phyloP scores from a whole-genome alignment of 1,284 basidiomycete genomes.

The Trichosporon sp. region DNA sequence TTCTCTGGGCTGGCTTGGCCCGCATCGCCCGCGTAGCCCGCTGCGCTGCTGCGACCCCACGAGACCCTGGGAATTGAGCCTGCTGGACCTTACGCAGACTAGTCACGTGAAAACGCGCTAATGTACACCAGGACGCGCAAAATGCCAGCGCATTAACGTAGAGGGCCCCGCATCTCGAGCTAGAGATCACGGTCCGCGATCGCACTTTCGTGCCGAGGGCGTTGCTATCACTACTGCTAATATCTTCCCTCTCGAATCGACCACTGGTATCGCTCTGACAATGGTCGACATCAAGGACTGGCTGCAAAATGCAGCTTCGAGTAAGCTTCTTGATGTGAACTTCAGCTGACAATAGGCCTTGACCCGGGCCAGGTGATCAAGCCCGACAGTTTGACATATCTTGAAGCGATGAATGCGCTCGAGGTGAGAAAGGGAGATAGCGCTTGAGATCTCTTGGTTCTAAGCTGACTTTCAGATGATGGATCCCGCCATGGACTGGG shows the following conservation, averaged over 20 bases:
- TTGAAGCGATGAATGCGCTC: conserved; percentile 84
- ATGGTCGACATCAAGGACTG: conserved; percentile 32
- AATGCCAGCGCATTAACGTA: neutral
- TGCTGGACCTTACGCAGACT: neutral
- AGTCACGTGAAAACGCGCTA: neutral
- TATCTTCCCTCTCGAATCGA: neutral
- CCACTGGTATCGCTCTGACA: neutral
- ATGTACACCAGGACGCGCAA: neutral
- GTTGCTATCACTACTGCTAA: neutral
- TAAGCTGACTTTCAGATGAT: conserved; percentile 55
- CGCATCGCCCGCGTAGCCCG: neutral
- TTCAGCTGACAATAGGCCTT: conserved; percentile 55
- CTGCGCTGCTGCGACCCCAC: neutral
- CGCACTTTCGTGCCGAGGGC: neutral
- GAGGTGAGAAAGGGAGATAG: conserved; percentile 53
- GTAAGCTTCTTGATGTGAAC: neutral
- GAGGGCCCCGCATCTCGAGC: neutral
- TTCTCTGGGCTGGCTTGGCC: no score
- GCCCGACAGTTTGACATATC: conserved; percentile 62
- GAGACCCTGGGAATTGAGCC: neutral
- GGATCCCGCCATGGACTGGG: conserved; percentile 81
- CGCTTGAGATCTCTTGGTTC: neutral
- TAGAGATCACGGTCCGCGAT: neutral
- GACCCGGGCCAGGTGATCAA: conserved; percentile 61
- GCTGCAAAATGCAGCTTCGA: conserved; percentile 13